Percentiles rank a stretch among this genome's conserved stretches.
These are phyloP conservation scores for Phanerodontia chrysosporium DNA, from an alignment of 768 basidiomycete genomes.

Conservation along the genomic window DNA sequence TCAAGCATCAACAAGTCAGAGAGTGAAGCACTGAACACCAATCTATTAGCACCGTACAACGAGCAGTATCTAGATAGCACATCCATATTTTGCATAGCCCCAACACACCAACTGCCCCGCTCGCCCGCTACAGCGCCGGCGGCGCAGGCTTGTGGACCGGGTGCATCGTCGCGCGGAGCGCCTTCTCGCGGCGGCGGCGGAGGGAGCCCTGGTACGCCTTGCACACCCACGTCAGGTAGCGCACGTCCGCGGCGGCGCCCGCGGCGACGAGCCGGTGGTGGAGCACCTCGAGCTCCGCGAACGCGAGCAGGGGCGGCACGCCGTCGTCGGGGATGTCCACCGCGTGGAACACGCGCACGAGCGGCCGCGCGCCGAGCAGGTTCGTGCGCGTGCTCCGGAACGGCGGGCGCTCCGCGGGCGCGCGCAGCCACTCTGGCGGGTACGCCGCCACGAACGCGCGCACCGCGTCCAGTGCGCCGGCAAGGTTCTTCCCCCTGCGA, in stretches of 20 bases:
- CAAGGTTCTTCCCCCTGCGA: conserved; percentile 44
- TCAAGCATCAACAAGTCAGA: no score
- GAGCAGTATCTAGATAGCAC: no score
- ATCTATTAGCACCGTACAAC: no score
- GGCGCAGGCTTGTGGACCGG: background rate
- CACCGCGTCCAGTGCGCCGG: conserved; percentile 53
- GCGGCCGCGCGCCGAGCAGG: conserved; percentile 52
- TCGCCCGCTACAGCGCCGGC: no score
- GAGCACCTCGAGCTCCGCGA: conserved; percentile 71
- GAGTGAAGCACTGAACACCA: no score
- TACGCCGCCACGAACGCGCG: conserved; percentile 61
- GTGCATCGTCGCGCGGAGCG: conserved; percentile 25
- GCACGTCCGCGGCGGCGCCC: conserved; percentile 41
- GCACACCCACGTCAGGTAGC: conserved; percentile 68
- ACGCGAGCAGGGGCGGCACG: conserved; percentile 77
- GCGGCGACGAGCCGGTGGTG: conserved; percentile 65
- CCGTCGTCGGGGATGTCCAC: conserved; percentile 66
- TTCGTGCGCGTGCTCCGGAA: conserved; percentile 57
- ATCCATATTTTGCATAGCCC: no score
- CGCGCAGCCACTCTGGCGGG: conserved; percentile 46
- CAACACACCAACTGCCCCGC: no score
- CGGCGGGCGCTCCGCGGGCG: conserved; percentile 35
- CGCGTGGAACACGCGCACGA: conserved; percentile 65
- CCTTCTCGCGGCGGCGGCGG: conserved; percentile 51
- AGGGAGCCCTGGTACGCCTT: conserved; percentile 72